phyloP scores from a whole-genome alignment of 805 yeast species.

The Saturnispora sekii region DNA sequence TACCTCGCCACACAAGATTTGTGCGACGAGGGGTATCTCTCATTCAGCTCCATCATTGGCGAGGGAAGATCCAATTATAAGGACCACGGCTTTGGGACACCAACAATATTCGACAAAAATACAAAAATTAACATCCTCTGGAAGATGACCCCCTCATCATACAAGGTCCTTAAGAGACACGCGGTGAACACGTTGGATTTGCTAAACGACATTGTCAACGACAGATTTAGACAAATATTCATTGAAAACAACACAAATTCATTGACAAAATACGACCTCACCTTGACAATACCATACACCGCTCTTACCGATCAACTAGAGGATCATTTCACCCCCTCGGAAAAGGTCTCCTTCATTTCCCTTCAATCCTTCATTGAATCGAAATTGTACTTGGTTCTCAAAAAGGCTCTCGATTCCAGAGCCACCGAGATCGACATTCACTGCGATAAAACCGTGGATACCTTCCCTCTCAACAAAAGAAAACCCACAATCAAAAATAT shows the following conservation, averaged over 20 bases:
- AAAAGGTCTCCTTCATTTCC: slow-evolving; percentile 61
- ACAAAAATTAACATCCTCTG: slow-evolving; percentile 73
- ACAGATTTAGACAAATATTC: slow-evolving; percentile 73
- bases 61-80: slow-evolving; percentile 36
- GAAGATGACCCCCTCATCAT: slow-evolving; percentile 67
- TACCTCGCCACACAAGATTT: slow-evolving; percentile 78
- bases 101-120: slow-evolving; percentile 67
- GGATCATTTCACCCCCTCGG: slow-evolving; percentile 53
- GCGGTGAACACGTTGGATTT: slow-evolving; percentile 61
- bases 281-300: slow-evolving; percentile 42
- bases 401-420: slow-evolving; percentile 47
- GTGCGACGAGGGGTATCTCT: slow-evolving; percentile 49
- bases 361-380: slow-evolving; percentile 56
- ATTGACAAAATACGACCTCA: slow-evolving; percentile 57
- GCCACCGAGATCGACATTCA: slow-evolving; percentile 30
- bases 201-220: slow-evolving; percentile 71
- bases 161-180: slow-evolving; percentile 47
- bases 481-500: slow-evolving; percentile 34
- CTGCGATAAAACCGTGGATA: slow-evolving; percentile 12
- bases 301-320: slow-evolving; percentile 29
- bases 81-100: slow-evolving; percentile 53
- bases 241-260: slow-evolving; percentile 47
- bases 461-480: slow-evolving; percentile 41
- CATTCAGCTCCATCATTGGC: slow-evolving; percentile 50
- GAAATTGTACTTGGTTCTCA: slow-evolving; percentile 49